Base-by-base conservation (phyloP, 352 stramenopile species). In the Globisporangium nunn region DNA sequence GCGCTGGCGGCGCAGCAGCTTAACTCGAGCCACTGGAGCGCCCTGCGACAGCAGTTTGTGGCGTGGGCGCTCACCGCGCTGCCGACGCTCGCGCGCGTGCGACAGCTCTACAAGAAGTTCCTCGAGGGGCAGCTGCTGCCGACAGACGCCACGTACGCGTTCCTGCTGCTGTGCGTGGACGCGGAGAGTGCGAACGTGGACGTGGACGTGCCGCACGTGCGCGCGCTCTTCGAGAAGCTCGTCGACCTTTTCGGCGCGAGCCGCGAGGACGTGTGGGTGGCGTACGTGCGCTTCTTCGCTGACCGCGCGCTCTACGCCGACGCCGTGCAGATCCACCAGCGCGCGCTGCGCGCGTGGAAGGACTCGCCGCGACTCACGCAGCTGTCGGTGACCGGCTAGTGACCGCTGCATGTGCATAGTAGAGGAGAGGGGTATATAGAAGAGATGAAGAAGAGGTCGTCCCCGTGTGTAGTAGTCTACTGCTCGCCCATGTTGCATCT, bases 151-250 rank as follows among this genome's bases (percentile, higher is more conserved):
- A 93, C 85, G 35, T 74, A 78, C 43, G 66, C 70, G 35, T 91
- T 92, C 62, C 59, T 95, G 50, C 53, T 78, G 54, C 63, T 76
- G 44, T 92, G 79, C 56, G 69, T 95, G 50, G 71, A 86, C 52
- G 69, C 88, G 28, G 82, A 95, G 67, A 81, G 70, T n/a, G 71
- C 82, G 14, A 55, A 59, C 10, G 47, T 58, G 5, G 62, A 67
- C 31, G 63, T 82, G 18, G 57, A 68, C 14, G 61, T 80, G 12
- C 43, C 67, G 12, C 68, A 74, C 15, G 75, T 91, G 58, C 80
- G 78, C 44, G 60, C 66, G 54, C 62, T 95, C 47, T 93, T 90
- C 58, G 85, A 95, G 64, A 90, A 90, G 68, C 59, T 93, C 50
- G 68, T 95, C 33, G 85, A 93, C 50, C 63, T 95, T 3, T 95